Evolutionary conservation across 108 stramenopile genomes (phyloP), one percentile per base, ranked within the genome.

Genomic region (Conticribra weissflogii): DNA sequence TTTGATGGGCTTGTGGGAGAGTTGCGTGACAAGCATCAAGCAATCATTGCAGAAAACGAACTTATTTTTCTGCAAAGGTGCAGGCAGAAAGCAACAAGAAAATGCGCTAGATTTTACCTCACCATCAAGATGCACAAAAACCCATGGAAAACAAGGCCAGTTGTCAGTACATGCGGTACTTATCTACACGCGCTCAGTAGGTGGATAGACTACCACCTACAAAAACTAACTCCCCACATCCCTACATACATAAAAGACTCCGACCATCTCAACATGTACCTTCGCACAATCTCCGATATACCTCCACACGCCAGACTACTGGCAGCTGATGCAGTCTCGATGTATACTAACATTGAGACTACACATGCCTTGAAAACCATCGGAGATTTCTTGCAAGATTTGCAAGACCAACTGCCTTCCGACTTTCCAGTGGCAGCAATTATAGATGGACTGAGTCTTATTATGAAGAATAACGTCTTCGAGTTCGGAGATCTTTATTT

Each of bases 341-440:
- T 74, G 63, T 74, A 74, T 54, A 66, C 73, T 4, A 74, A 74
- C 44, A 74, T 74, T 3, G 65, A 66, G 17, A 66, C 73, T 9
- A 1, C 1, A 3, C 65, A 66, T 57, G 73, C 73, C 3, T 44
- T 74, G 1, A 22, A 30, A 44, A 19, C 41, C 28, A 66, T 74
- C 17, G 7, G 54, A 8, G 15, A 21, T 1, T 74, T n/a, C 19
- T 33, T 72, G 0, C 2, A 2, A n/a, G 18, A 19, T 2, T 15
- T 2, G 19, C 1, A 23, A 15, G 15, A 3, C 21, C 2, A 21
- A 17, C 54, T 41, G 12, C 36, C 36, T 9, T n/a, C n/a, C n/a
- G 36, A 31, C 28, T 48, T 24, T 25, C 63, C 63, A 3, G 14
- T 74, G 3, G 30, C 1, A 44, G 63, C 73, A 22, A 21, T 66